Conservation (phyloP, 1,284 basidiomycete genomes). For the Pseudozyma thailandica region DNA sequence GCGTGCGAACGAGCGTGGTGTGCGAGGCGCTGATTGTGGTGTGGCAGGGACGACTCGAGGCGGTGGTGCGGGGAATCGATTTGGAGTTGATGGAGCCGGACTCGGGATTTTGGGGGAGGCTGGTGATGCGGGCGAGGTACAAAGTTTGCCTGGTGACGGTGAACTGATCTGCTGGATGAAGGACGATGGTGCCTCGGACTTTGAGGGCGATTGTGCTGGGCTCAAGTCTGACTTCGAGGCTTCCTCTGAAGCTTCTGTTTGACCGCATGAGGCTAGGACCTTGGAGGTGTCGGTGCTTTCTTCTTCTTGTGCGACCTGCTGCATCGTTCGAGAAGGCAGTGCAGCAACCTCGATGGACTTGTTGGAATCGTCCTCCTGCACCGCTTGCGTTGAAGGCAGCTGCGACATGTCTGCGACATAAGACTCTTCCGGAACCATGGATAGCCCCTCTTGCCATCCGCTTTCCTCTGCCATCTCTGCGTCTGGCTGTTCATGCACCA, state of each 20-base stretch:
- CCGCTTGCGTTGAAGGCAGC: slow-evolving; percentile 5
- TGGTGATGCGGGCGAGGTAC: neutral
- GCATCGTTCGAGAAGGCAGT: neutral
- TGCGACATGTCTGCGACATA: slow-evolving; percentile 21
- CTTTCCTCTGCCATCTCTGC: neutral
- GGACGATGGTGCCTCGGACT: neutral
- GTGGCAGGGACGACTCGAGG: neutral
- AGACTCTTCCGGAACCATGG: slow-evolving; percentile 34
- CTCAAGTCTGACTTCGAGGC: neutral
- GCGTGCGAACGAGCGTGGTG: slow-evolving; percentile 15
- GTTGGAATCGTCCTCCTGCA: neutral
- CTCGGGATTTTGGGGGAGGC: neutral
- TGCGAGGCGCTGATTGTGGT: slow-evolving; percentile 9
- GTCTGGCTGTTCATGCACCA: neutral
- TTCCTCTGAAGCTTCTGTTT: neutral
- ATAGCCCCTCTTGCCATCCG: slow-evolving; percentile 32
- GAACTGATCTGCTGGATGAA: neutral
- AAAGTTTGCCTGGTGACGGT: neutral
- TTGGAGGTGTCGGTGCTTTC: neutral
- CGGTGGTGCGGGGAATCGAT: no score
- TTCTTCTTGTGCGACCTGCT: neutral
- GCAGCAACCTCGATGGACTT: neutral
- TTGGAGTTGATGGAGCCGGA: neutral
- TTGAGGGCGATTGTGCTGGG: neutral
- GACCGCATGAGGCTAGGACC: neutral